Evolutionary conservation across 345 rosid genomes (phyloP), one percentile per base, ranked within the genome.

Genomic region (Eucalyptus regnans): DNA sequence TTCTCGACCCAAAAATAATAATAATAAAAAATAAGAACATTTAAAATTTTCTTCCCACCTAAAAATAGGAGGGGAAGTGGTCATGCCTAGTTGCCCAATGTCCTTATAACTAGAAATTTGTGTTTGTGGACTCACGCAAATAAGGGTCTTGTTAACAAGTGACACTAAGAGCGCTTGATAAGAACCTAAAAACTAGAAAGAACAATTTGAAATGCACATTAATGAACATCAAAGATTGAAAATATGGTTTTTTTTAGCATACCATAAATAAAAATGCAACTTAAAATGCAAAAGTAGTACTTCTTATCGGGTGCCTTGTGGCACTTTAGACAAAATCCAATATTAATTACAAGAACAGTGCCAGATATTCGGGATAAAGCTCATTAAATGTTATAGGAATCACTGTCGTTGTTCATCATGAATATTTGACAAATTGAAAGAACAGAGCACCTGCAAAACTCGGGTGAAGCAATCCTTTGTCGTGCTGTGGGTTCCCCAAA

Each of bases 381-480:
- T 66, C 76, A 66, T 15, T 29, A n/a, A 62, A 62, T 29, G 17
- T 29, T 29, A 50, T 15, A 50, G 52, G 52, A 48, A 48, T 48
- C 49, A 48, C 49, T 48, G 4, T 48, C 49, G 3, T 48, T 48
- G 49, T 48, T 10, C n/a, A n/a, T n/a, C n/a, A n/a, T n/a, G n/a
- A n/a, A n/a, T n/a, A n/a, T n/a, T n/a, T n/a, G n/a, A n/a, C n/a
- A n/a, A n/a, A n/a, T n/a, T n/a, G n/a, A n/a, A n/a, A n/a, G n/a
- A n/a, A n/a, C n/a, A n/a, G n/a, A n/a, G n/a, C n/a, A n/a, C n/a
- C n/a, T n/a, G n/a, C n/a, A n/a, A n/a, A n/a, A n/a, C 99, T 89
- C 97, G 93, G 66, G 98, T 97, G 93, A 95, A 97, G 94, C 99
- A 97, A 90, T 96, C 99, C 87, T 95, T 90, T 97, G 95, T 76